Evolutionary conservation across 2,329 filamentous ascomycete genomes (phyloP), one percentile per base, ranked within the genome.

Genomic region (Diaporthe sp.): DNA sequence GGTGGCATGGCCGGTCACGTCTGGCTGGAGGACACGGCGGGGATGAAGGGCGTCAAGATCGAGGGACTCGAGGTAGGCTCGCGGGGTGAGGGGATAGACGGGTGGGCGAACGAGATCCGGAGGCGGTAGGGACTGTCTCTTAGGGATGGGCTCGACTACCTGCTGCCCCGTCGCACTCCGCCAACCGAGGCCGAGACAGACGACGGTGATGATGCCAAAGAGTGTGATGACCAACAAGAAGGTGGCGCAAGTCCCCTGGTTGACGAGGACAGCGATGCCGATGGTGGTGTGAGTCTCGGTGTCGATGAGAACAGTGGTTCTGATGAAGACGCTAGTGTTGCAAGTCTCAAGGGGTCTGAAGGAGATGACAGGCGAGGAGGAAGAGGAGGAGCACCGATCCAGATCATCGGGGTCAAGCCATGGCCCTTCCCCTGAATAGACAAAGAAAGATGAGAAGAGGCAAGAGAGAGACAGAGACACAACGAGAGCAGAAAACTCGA

Each of bases 21-120:
- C 8, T 98, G 96, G 90, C 84, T 98, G 78, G 91, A 94, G 76
- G 94, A 95, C 78, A 96, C 96, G 4, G 92, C 93, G 45, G 96
- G 96, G 10, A 98, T 99, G 96, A 92, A 96, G 79, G 90, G 89
- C 15, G 85, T 96, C 73, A 92, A 90, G 82, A 89, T 98, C 76
- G 91, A 93, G 22, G 89, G 89, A 0, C 88, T 98, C 42, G 86
- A 92, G 64, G 94, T 97, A 1, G 95, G 95, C 9, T 95, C 92
- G 77, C 92, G 92, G 74, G 96, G 96, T 1, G 96, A 98, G 74
- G 96, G 95, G 0, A 98, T 98, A 80, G 95, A 98, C 72, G 96
- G 96, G 4, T 98, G 96, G 96, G 92, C 95, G 12, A 92, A 88
- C 54, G 96, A 98, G 86, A 90, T 97, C 80, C 96, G 97, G 87